Conservation (phyloP, 495 filamentous ascomycete genomes). For the Podospora didyma region DNA sequence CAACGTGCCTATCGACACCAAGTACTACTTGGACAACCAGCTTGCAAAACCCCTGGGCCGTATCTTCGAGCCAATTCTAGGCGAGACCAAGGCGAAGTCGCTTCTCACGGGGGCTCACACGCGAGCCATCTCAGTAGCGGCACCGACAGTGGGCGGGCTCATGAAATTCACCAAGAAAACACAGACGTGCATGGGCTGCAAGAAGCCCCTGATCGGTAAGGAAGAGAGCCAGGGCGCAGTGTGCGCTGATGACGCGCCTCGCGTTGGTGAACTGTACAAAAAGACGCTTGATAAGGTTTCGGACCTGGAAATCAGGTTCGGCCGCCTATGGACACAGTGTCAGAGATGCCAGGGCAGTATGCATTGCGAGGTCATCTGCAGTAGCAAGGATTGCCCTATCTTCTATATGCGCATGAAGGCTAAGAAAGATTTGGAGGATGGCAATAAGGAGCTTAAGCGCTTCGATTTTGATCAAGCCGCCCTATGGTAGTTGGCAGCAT, state of each 20-base stretch:
- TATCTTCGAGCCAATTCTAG: slow-evolving; percentile 97
- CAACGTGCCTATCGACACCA: slow-evolving; percentile 96
- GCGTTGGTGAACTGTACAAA: slow-evolving; percentile 89
- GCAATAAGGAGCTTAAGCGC: slow-evolving; percentile 80
- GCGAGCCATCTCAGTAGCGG: slow-evolving; percentile 82
- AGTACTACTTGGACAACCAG: slow-evolving; percentile 98
- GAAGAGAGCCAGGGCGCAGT: slow-evolving; percentile 82
- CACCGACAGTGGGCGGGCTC: slow-evolving; percentile 81
- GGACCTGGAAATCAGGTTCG: slow-evolving; percentile 90
- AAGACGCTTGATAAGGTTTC: slow-evolving; percentile 81
- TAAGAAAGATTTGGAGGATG: slow-evolving; percentile 97
- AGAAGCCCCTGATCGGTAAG: slow-evolving; percentile 80
- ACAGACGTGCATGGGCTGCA: slow-evolving; percentile 97
- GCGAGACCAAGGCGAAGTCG: slow-evolving; percentile 80
- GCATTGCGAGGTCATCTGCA: slow-evolving; percentile 97
- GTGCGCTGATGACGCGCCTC: slow-evolving; percentile 75
- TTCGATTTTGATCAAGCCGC: slow-evolving; percentile 78
- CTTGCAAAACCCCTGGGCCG: slow-evolving; percentile 87
- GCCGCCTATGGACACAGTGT: slow-evolving; percentile 95
- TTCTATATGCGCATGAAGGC: slow-evolving; percentile 99
- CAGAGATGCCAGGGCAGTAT: slow-evolving; percentile 96
- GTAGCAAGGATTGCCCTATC: slow-evolving; percentile 92
- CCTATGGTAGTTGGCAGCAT: slow-evolving; percentile 41
- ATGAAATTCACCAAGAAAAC: slow-evolving; percentile 99
- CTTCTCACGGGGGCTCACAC: slow-evolving; percentile 89